These are phyloP conservation scores for Neoboletus brunneissimus DNA, from an alignment of 768 basidiomycete species.

Conservation along the genomic window DNA sequence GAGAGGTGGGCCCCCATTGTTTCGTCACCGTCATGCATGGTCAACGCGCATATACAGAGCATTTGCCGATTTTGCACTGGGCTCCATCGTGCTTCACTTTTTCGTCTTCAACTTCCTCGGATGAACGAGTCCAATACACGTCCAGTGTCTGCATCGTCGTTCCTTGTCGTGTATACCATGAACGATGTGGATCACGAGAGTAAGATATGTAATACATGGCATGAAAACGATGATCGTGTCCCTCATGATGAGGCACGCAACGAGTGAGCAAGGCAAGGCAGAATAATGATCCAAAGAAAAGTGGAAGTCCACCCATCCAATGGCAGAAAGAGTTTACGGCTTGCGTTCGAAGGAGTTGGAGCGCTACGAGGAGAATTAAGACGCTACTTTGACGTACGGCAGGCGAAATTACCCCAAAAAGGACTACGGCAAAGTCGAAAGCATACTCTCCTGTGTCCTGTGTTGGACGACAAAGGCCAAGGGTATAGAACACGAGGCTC, in stretches of 20 bases:
- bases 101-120: conserved; percentile 99
- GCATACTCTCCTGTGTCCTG: conserved; percentile 65
- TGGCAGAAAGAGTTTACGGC: neutral
- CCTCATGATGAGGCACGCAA: neutral
- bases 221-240: neutral
- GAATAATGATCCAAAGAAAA: neutral
- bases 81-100: conserved; percentile 95
- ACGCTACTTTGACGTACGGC: neutral
- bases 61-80: conserved; percentile 93
- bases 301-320: neutral
- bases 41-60: conserved; percentile 53
- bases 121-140: conserved; percentile 33
- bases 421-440: conserved; percentile 83
- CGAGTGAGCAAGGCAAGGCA: neutral
- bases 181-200: neutral
- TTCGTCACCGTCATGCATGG: neutral
- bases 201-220: conserved; percentile 17
- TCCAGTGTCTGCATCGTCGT: neutral
- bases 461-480: neutral
- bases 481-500: conserved; percentile 20
- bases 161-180: neutral
- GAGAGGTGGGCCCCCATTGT: conserved; percentile 62
- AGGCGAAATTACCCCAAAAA: conserved; percentile 59
- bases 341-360: conserved; percentile 71
- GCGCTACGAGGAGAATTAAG: conserved; percentile 42